Evolutionary conservation across 108 stramenopile species (phyloP).

Genomic region (Hondaea fermentalgiana): DNA sequence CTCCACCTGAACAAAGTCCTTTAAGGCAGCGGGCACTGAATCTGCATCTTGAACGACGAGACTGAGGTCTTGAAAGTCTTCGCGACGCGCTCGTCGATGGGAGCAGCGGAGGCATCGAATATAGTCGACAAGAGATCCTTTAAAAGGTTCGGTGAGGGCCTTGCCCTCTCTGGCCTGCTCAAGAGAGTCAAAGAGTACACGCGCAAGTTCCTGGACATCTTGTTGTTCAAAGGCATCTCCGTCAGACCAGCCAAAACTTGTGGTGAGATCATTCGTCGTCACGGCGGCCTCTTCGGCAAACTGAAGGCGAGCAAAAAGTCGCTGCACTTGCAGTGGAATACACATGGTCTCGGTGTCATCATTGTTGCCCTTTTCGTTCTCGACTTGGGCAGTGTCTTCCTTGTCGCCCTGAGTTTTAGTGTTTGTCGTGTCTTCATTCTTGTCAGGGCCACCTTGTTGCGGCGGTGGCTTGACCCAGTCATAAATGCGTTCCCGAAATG

Average conservation of each 20-base stretch:
- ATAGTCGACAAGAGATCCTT: constrained; percentile 39
- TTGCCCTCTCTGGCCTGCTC: constrained; percentile 16
- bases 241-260: constrained; percentile 41
- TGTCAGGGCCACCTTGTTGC: too few relatives aligned
- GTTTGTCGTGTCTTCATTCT: neutral
- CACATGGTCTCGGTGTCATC: neutral
- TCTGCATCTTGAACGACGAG: neutral
- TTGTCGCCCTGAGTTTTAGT: neutral
- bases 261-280: constrained; percentile 33
- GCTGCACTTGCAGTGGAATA: constrained; percentile 19
- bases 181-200: constrained; percentile 46
- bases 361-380: neutral
- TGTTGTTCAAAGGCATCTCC: constrained; percentile 33
- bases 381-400: too few relatives aligned
- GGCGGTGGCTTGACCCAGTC: constrained; percentile 12
- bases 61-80: constrained; percentile 21
- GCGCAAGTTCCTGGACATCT: constrained; percentile 42
- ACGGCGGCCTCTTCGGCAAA: constrained; percentile 8
- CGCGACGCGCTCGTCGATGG: constrained; percentile 35
- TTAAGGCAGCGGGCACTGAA: constrained; percentile 30
- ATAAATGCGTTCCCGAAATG: constrained; percentile 35
- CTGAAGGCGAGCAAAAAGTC: constrained; percentile 15
- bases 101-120: constrained; percentile 30
- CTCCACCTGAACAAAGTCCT: constrained; percentile 40
- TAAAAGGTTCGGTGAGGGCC: neutral